These are phyloP conservation scores for Eremothecium coryli DNA, from an alignment of 1,139 yeast genomes.

Conservation along the genomic window DNA sequence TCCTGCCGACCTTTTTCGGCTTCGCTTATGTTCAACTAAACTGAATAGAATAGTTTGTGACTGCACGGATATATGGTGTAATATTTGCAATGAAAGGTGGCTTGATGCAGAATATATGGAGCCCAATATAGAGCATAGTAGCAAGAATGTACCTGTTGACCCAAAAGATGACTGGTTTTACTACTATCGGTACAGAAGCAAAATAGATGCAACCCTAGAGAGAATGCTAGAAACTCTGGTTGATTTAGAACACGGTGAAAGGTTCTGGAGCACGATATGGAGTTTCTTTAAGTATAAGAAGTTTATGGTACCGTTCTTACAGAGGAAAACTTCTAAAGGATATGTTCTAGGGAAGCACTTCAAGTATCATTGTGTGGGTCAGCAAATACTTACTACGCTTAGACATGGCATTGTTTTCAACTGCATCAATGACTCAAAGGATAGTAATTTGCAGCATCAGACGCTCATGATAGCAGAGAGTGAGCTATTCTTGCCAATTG, in stretches of 20 bases:
- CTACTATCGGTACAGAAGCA: slow-evolving; percentile 11
- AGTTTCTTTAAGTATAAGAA: slow-evolving; percentile 3
- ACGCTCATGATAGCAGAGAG: slow-evolving; percentile 12
- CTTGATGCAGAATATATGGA: slow-evolving; percentile 7
- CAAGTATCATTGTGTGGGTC: slow-evolving; percentile 1
- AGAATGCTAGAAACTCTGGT: slow-evolving; percentile 1
- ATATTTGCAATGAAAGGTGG: slow-evolving; percentile 14
- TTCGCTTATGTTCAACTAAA: slow-evolving; percentile 12
- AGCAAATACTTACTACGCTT: slow-evolving; percentile 11
- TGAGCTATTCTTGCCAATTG: slow-evolving; percentile 16
- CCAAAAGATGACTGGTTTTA: slow-evolving; percentile 13
- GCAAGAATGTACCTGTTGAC: background rate
- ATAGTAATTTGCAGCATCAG: background rate
- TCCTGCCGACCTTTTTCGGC: slow-evolving; percentile 10
- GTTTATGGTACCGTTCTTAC: slow-evolving; percentile 6
- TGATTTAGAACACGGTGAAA: background rate
- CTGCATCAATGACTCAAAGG: slow-evolving; percentile 8
- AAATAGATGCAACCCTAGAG: slow-evolving; percentile 6
- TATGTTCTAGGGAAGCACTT: slow-evolving; percentile 3
- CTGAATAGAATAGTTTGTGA: slow-evolving; percentile 11
- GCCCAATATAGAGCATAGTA: background rate
- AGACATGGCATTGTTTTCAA: slow-evolving; percentile 18
- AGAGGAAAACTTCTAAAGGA: slow-evolving; percentile 5
- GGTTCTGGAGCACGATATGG: slow-evolving; percentile 5
- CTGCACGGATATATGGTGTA: slow-evolving; percentile 13